A percentile compares a stretch with the other conserved stretches of the same genome.
These are phyloP conservation scores for Linnemannia schmuckeri DNA, from an alignment of 192 early-diverging fungal genomes.

Conservation along the genomic window DNA sequence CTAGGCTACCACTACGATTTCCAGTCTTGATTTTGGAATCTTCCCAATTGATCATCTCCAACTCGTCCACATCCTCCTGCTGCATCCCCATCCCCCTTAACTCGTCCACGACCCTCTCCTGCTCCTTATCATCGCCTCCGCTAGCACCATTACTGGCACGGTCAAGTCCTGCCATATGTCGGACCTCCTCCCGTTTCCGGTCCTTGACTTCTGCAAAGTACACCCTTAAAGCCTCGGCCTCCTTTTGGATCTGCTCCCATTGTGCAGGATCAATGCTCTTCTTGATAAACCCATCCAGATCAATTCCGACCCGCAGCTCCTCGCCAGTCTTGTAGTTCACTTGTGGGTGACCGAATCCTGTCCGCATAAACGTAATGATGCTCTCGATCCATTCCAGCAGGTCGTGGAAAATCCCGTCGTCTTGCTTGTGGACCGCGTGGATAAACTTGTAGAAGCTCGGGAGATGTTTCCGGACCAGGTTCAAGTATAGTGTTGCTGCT, in stretches of 20 bases:
- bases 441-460: slow-evolving; percentile 63
- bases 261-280: slow-evolving; percentile 37
- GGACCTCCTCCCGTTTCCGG: slow-evolving; percentile 30
- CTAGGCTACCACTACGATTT: not conserved
- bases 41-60: slow-evolving; percentile 46
- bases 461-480: slow-evolving; percentile 59
- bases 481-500: slow-evolving; percentile 27
- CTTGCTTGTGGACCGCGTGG: slow-evolving; percentile 59
- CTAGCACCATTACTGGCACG: not conserved
- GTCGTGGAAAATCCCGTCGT: slow-evolving; percentile 58
- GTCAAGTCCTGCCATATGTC: slow-evolving; percentile 25
- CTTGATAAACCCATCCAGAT: slow-evolving; percentile 25
- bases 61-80: slow-evolving; percentile 55
- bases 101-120: slow-evolving; percentile 15
- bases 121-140: not conserved
- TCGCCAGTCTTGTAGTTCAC: slow-evolving; percentile 30
- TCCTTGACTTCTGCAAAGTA: slow-evolving; percentile 37
- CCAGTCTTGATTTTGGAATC: not conserved
- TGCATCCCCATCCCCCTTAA: slow-evolving; percentile 12
- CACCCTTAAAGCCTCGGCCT: slow-evolving; percentile 15
- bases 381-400: slow-evolving; percentile 56
- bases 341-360: slow-evolving; percentile 41
- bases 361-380: slow-evolving; percentile 50
- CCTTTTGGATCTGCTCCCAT: slow-evolving; percentile 40
- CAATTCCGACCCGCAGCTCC: slow-evolving; percentile 14